These are phyloP conservation scores for Jaminaea rosea DNA, from an alignment of 1,284 basidiomycete species.

Conservation along the genomic window DNA sequence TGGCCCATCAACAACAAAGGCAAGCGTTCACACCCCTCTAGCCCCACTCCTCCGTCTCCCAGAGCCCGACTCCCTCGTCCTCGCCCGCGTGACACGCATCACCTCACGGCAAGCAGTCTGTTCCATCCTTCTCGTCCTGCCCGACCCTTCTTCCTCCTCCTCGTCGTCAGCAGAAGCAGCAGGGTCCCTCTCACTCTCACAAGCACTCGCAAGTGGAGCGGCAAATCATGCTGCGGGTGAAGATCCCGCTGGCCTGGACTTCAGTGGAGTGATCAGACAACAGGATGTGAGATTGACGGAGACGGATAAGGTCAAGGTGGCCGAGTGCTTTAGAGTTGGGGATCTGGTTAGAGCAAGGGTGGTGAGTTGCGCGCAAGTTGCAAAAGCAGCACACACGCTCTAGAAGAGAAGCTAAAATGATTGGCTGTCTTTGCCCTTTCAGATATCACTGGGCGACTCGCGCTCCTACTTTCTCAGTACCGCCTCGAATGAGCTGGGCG, in stretches of 20 bases:
- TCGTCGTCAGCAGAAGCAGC: constrained; percentile 11
- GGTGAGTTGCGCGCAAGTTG: constrained; percentile 59
- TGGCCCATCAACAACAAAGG: not conserved
- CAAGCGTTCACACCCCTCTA: constrained; percentile 8
- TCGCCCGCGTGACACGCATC: constrained; percentile 73
- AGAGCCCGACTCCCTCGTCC: constrained; percentile 25
- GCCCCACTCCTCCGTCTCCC: constrained; percentile 32
- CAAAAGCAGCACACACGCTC: too few relatives aligned
- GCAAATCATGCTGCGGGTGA: constrained; percentile 43
- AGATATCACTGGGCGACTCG: constrained; percentile 49
- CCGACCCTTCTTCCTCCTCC: constrained; percentile 44
- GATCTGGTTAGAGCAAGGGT: constrained; percentile 89
- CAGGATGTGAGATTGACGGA: constrained; percentile 75
- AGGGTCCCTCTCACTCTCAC: not conserved
- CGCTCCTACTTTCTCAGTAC: constrained; percentile 79
- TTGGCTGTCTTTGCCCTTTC: not conserved
- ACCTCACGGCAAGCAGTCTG: constrained; percentile 78
- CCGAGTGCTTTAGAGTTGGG: constrained; percentile 88
- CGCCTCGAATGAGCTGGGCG: constrained; percentile 84
- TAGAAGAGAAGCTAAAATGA: not conserved
- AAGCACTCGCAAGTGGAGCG: constrained; percentile 17
- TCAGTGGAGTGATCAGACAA: constrained; percentile 77
- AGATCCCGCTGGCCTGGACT: constrained; percentile 51
- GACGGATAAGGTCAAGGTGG: constrained; percentile 83
- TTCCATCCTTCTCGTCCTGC: constrained; percentile 79